phyloP scores from a whole-genome alignment of 306 rosid species.

The Arachis hypogaea region DNA sequence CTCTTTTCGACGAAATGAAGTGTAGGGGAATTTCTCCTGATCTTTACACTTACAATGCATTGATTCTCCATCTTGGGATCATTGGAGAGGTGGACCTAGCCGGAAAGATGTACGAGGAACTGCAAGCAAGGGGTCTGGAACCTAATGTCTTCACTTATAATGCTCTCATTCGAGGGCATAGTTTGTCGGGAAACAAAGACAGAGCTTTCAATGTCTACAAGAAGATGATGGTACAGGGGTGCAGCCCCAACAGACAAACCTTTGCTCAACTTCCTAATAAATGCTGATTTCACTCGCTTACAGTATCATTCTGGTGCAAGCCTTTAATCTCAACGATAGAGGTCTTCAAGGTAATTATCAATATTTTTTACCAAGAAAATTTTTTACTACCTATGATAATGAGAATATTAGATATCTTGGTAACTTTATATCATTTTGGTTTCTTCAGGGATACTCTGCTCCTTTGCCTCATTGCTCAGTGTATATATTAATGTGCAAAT shows the following conservation, averaged over 20 bases:
- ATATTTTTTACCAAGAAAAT: neutral
- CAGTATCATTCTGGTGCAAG: slow-evolving; percentile 22
- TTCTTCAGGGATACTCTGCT: slow-evolving; percentile 20
- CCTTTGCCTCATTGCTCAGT: slow-evolving; percentile 24
- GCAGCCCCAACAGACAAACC: slow-evolving; percentile 75
- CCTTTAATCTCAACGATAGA: slow-evolving; percentile 35
- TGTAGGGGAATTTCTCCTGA: slow-evolving; percentile 70
- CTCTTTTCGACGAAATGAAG: slow-evolving; percentile 77
- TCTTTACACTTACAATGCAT: slow-evolving; percentile 80
- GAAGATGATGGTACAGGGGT: slow-evolving; percentile 90
- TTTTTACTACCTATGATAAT: neutral
- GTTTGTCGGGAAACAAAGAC: slow-evolving; percentile 69
- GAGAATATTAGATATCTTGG: slow-evolving; percentile 27
- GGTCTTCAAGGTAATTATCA: slow-evolving; percentile 32
- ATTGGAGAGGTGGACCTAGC: slow-evolving; percentile 88
- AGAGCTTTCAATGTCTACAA: slow-evolving; percentile 75
- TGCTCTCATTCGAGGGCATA: slow-evolving; percentile 88
- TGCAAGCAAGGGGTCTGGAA: slow-evolving; percentile 72
- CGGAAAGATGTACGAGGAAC: slow-evolving; percentile 71
- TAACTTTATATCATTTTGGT: slow-evolving; percentile 31
- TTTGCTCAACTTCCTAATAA: slow-evolving; percentile 87
- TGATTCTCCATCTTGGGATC: slow-evolving; percentile 78
- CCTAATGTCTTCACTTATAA: slow-evolving; percentile 92
- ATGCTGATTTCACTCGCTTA: slow-evolving; percentile 37
- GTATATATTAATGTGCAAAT: slow-evolving; percentile 2